Evolutionary conservation across 1,284 basidiomycete species (phyloP).

Genomic region (Schizopora paradoxa): DNA sequence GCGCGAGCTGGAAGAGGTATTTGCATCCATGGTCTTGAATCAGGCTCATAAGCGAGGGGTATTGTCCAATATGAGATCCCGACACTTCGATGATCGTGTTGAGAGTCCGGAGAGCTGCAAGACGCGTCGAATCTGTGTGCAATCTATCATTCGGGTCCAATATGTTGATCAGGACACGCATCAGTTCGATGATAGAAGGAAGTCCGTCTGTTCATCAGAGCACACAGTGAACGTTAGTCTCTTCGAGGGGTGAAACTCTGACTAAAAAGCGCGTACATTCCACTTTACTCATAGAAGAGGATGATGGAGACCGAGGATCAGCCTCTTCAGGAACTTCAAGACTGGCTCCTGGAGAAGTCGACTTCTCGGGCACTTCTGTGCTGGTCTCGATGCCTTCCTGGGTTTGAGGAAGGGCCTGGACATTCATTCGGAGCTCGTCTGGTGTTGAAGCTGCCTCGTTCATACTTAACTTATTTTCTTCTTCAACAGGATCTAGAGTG

Average conservation of each 20-base stretch:
- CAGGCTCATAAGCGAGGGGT: slow-evolving; percentile 67
- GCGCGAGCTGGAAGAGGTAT: slow-evolving; percentile 90
- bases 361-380: neutral
- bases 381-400: neutral
- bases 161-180: slow-evolving; percentile 92
- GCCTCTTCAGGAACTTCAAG: neutral
- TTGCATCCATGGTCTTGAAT: slow-evolving; percentile 91
- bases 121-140: slow-evolving; percentile 94
- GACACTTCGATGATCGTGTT: slow-evolving; percentile 88
- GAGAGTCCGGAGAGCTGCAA: slow-evolving; percentile 84
- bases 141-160: slow-evolving; percentile 92
- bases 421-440: slow-evolving; percentile 56
- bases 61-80: slow-evolving; percentile 69
- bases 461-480: slow-evolving; percentile 57
- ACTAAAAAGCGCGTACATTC: too few relatives aligned
- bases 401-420: too few relatives aligned
- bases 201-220: slow-evolving; percentile 84
- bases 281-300: slow-evolving; percentile 1
- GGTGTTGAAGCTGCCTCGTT: slow-evolving; percentile 46
- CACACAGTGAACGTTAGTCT: too few relatives aligned
- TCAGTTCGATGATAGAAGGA: slow-evolving; percentile 88
- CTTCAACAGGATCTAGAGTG: slow-evolving; percentile 54
- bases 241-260: neutral
- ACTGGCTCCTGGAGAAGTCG: neutral
- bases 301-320: neutral